phyloP scores from a whole-genome alignment of 2,329 filamentous ascomycete species.

The Sporothrix inflata region DNA sequence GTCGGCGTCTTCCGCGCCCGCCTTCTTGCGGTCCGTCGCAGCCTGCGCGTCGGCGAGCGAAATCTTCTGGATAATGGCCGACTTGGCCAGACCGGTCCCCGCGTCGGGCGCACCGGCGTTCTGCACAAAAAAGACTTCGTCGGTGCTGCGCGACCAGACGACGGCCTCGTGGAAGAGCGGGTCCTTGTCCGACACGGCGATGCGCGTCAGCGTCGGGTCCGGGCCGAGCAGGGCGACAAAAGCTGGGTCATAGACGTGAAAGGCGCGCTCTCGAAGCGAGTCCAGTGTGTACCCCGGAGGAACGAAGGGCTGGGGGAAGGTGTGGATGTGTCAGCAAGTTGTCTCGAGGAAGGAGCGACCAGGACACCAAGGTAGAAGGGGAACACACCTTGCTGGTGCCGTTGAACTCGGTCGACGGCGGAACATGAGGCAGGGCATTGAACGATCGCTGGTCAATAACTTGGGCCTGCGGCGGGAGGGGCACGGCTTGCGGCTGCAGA shows the following conservation, averaged over 20 bases:
- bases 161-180: slow-evolving; percentile 61
- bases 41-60: slow-evolving; percentile 48
- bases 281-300: slow-evolving; percentile 49
- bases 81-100: slow-evolving; percentile 56
- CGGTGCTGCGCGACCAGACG: slow-evolving; percentile 53
- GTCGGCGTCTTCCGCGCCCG: slow-evolving; percentile 10
- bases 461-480: slow-evolving; percentile 45
- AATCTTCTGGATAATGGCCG: slow-evolving; percentile 55
- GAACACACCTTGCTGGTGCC: slow-evolving; percentile 33
- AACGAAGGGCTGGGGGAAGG: slow-evolving; percentile 42
- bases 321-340: not conserved
- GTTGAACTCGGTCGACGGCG: slow-evolving; percentile 45
- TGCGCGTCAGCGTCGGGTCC: slow-evolving; percentile 53
- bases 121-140: slow-evolving; percentile 59
- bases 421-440: slow-evolving; percentile 48
- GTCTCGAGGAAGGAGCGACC: not conserved
- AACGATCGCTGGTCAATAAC: slow-evolving; percentile 50
- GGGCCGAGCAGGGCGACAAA: slow-evolving; percentile 55
- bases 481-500: not conserved
- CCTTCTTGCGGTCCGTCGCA: slow-evolving; percentile 35
- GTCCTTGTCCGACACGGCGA: slow-evolving; percentile 49
- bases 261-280: slow-evolving; percentile 46
- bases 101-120: slow-evolving; percentile 52
- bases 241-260: slow-evolving; percentile 55
- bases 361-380: not conserved